phyloP scores from a whole-genome alignment of 768 basidiomycete species.

The Suillus subaureus region DNA sequence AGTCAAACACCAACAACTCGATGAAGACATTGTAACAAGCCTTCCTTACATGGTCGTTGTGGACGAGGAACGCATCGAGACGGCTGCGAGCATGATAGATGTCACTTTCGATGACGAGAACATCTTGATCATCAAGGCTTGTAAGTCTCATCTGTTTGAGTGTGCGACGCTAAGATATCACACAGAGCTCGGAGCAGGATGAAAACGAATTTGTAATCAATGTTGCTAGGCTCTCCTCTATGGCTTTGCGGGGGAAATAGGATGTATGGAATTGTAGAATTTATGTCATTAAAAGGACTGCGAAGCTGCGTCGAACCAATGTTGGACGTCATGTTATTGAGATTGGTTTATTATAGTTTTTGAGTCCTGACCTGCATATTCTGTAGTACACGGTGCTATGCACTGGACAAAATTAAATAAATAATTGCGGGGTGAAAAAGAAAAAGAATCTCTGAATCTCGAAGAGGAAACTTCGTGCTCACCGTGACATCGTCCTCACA shows the following conservation, averaged over 20 bases:
- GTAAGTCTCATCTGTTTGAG: not conserved
- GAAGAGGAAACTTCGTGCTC: too few species aligned
- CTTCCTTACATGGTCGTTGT: slow-evolving; percentile 2
- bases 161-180: not conserved
- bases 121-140: slow-evolving; percentile 1
- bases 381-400: too few species aligned
- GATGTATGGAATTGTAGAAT: not conserved
- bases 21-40: not conserved
- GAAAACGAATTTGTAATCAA: not conserved
- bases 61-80: not conserved
- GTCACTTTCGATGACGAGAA: slow-evolving; percentile 3
- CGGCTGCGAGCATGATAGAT: not conserved
- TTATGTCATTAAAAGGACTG: not conserved
- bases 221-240: not conserved
- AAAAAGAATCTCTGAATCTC: too few species aligned
- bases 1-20: not conserved
- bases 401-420: too few species aligned
- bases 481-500: too few species aligned
- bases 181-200: not conserved
- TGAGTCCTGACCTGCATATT: not conserved
- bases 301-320: not conserved
- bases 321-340: not conserved
- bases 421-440: too few species aligned
- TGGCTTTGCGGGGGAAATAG: not conserved
- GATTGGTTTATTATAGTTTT: not conserved